Conservation (phyloP, 805 yeast species). For the Jamesozyma gamospora region DNA sequence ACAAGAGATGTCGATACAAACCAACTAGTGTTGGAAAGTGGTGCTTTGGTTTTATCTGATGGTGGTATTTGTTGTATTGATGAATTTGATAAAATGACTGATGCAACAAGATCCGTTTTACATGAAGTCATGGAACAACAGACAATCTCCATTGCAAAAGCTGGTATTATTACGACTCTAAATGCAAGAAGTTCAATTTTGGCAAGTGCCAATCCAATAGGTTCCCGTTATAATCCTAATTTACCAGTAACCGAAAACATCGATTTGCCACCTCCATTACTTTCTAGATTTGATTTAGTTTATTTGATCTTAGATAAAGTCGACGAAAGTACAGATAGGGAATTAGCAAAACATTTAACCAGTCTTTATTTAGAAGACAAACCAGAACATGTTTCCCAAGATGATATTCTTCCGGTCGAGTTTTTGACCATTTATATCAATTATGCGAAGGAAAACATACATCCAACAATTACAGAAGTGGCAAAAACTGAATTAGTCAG, state of each 20-base stretch:
- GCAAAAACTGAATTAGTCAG: conserved; percentile 81
- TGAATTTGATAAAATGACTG: conserved; percentile 97
- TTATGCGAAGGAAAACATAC: conserved; percentile 78
- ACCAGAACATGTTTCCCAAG: conserved; percentile 59
- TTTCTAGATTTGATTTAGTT: conserved; percentile 91
- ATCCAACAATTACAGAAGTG: conserved; percentile 69
- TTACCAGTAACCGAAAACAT: conserved; percentile 91
- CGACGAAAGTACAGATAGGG: conserved; percentile 74
- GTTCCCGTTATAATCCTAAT: conserved; percentile 90
- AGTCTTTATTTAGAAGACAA: conserved; percentile 83
- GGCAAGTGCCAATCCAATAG: conserved; percentile 96
- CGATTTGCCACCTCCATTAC: conserved; percentile 90
- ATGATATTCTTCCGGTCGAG: conserved; percentile 74
- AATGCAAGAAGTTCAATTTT: conserved; percentile 93
- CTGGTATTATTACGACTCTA: conserved; percentile 93
- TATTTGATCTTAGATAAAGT: conserved; percentile 87
- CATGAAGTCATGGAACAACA: conserved; percentile 99
- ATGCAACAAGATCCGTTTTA: conserved; percentile 83
- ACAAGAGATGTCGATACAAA: conserved; percentile 90
- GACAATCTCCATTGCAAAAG: conserved; percentile 95
- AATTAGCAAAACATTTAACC: conserved; percentile 83
- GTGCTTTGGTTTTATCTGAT: conserved; percentile 92
- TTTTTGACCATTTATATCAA: conserved; percentile 82
- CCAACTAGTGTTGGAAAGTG: conserved; percentile 88
- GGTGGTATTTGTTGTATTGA: conserved; percentile 99